Percentiles rank a stretch among this genome's conserved stretches.
Conservation (phyloP, 2,329 filamentous ascomycete species). For the Alternaria dauci region DNA sequence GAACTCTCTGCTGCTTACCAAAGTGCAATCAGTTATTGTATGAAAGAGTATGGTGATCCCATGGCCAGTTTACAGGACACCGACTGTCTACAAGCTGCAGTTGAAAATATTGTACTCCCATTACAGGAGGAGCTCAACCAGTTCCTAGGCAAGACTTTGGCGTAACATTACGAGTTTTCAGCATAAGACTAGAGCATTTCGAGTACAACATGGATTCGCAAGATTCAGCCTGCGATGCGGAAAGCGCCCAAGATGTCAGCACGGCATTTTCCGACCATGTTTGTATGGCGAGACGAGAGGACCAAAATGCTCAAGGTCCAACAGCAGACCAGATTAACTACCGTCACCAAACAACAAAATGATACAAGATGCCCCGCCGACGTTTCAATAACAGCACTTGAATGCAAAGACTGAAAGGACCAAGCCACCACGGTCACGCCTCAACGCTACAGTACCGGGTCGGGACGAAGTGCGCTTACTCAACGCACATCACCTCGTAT, state of each 20-base stretch:
- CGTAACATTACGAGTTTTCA: conserved; percentile 7
- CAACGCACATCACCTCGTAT: conserved; percentile 40
- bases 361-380: neutral
- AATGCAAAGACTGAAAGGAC: neutral
- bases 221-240: neutral
- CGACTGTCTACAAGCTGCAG: conserved; percentile 48
- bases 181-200: neutral
- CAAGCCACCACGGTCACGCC: conserved; percentile 12
- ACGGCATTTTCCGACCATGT: neutral
- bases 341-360: neutral
- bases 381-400: neutral
- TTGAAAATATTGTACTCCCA: conserved; percentile 49
- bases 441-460: conserved; percentile 14
- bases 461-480: conserved; percentile 28
- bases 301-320: neutral
- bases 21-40: conserved; percentile 45
- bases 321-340: neutral
- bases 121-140: conserved; percentile 49
- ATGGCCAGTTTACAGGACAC: conserved; percentile 44
- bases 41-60: conserved; percentile 47
- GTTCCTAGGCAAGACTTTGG: conserved; percentile 42
- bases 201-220: neutral
- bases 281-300: neutral
- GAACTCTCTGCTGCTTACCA: conserved; percentile 49
- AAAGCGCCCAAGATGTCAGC: neutral